Percentiles rank a stretch among this genome's conserved stretches.
phyloP scores from a whole-genome alignment of 257 asterid genomes.

The Fraxinus excelsior region DNA sequence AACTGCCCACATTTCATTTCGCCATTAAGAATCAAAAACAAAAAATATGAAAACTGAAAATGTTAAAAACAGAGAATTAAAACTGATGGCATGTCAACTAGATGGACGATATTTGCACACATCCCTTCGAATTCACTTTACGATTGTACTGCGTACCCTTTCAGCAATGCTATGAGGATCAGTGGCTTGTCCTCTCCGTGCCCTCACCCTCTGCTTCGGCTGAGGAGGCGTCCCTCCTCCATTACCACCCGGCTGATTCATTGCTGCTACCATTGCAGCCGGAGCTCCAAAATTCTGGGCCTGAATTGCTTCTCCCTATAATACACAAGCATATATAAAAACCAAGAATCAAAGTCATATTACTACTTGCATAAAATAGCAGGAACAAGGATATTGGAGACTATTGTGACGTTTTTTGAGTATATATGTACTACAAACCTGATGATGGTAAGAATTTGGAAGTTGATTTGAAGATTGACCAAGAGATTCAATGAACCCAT shows the following conservation, averaged over 20 bases:
- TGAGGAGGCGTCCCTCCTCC: slow-evolving; percentile 61
- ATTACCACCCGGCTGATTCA: slow-evolving; percentile 54
- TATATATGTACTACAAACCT: slow-evolving; percentile 36
- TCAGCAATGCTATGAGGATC: slow-evolving; percentile 99
- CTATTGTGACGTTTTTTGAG: not conserved
- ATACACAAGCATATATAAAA: not conserved
- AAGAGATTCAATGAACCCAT: slow-evolving; percentile 74
- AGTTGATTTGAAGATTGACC: slow-evolving; percentile 64
- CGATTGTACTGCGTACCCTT: slow-evolving; percentile 52
- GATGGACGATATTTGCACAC: not conserved
- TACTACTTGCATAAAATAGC: not conserved
- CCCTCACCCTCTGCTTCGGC: slow-evolving; percentile 93
- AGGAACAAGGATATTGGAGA: not conserved
- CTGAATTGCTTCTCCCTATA: slow-evolving; percentile 29
- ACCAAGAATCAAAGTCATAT: not conserved
- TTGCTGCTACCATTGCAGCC: slow-evolving; percentile 26
- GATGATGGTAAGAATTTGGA: slow-evolving; percentile 60
- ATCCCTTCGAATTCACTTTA: not conserved
- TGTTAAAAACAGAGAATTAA: not conserved
- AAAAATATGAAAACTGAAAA: not conserved
- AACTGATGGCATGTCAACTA: not conserved
- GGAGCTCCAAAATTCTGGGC: slow-evolving; percentile 47
- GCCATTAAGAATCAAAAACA: slow-evolving; percentile 22
- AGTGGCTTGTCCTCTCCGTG: slow-evolving; percentile 98
- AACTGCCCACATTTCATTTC: slow-evolving; percentile 59